Evolutionary conservation across 2,329 filamentous ascomycete genomes (phyloP).

Genomic region (Diplodia mutila): DNA sequence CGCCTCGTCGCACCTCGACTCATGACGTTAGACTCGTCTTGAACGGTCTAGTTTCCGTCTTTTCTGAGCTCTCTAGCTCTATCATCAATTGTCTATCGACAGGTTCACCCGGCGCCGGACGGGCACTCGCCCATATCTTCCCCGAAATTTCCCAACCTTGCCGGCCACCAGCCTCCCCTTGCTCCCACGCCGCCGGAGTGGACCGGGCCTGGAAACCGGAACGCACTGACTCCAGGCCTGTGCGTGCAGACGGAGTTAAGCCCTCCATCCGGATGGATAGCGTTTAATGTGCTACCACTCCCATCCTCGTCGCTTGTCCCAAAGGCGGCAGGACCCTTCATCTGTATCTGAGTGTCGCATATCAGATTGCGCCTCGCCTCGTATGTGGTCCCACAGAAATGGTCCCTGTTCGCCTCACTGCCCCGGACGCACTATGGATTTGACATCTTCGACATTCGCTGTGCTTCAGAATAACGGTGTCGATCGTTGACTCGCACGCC

Average conservation of each 20-base stretch:
- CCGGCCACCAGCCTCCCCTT: constrained; percentile 2
- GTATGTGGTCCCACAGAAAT: constrained; percentile 3
- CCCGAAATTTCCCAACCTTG: constrained; percentile 16
- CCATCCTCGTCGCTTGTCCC: constrained; percentile 11
- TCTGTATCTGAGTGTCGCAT: constrained; percentile 1
- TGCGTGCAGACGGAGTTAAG: constrained; percentile 23
- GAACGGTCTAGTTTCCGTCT: neutral
- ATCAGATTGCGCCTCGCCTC: constrained; percentile 2
- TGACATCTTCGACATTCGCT: neutral
- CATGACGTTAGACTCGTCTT: neutral
- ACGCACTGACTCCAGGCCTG: constrained; percentile 17
- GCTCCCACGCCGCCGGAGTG: constrained; percentile 17
- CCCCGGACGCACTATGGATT: neutral
- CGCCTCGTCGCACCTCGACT: neutral
- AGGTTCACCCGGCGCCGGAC: neutral
- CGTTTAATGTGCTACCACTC: constrained; percentile 13
- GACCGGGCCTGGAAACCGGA: constrained; percentile 12
- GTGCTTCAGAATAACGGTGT: neutral
- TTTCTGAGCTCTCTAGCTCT: constrained; percentile 1
- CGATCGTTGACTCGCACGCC: neutral
- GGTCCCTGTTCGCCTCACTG: constrained; percentile 11
- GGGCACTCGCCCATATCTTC: neutral
- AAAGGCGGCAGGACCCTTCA: constrained; percentile 4
- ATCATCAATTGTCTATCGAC: neutral
- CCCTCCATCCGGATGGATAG: constrained; percentile 3